Percentiles rank a stretch among this genome's conserved stretches.
These are phyloP conservation scores for Mortierella hygrophila DNA, from an alignment of 192 early-diverging fungal species.

Conservation along the genomic window DNA sequence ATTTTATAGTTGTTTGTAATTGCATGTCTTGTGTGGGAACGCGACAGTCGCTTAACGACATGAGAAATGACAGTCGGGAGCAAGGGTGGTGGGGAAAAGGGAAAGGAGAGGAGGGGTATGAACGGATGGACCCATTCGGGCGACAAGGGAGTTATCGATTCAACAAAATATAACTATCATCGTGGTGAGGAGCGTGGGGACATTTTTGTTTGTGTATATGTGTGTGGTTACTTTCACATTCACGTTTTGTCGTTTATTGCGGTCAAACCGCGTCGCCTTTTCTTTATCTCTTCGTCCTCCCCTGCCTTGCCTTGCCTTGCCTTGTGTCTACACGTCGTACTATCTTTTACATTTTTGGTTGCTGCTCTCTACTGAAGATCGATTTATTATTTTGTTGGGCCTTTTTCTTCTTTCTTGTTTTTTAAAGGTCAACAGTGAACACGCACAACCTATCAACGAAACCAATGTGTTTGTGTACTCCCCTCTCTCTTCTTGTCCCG, in stretches of 20 bases:
- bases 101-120: background rate
- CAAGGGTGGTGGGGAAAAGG: background rate
- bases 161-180: background rate
- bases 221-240: background rate
- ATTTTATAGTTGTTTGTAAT: background rate
- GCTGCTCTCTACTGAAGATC: slow-evolving; percentile 1
- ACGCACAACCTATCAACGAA: slow-evolving; percentile 12
- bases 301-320: background rate
- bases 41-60: background rate
- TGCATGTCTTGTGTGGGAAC: background rate
- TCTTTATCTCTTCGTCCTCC: background rate
- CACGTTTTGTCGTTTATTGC: background rate
- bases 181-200: background rate
- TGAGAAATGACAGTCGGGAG: background rate
- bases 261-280: background rate
- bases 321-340: background rate
- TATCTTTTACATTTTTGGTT: background rate
- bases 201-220: background rate
- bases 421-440: background rate
- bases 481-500: background rate
- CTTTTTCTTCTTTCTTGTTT: background rate
- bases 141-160: background rate
- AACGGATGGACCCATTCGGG: background rate
- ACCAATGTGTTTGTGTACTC: background rate
- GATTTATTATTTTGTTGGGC: slow-evolving; percentile 33